Percentiles rank a stretch among this genome's conserved stretches.
Conservation (phyloP, 495 filamentous ascomycete species). For the Penicillium canescens region DNA sequence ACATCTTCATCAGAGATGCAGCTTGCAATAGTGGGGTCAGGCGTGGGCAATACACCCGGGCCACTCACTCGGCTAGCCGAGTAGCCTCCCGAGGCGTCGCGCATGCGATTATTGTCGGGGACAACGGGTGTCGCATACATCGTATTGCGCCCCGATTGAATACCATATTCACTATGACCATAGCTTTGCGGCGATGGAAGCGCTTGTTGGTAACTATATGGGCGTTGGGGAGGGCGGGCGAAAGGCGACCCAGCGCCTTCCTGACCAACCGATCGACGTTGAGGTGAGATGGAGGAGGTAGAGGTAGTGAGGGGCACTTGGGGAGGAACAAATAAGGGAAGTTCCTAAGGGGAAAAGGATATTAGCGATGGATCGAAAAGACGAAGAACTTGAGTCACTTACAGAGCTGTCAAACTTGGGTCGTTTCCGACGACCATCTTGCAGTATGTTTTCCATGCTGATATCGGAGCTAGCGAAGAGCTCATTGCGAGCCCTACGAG, state of each 20-base stretch:
- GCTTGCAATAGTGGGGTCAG: constrained; percentile 90
- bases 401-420: constrained; percentile 98
- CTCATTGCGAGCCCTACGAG: constrained; percentile 73
- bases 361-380: constrained; percentile 9
- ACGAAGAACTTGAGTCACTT: constrained; percentile 43
- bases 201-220: constrained; percentile 68
- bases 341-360: constrained; percentile 61
- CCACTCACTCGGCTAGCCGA: constrained; percentile 41
- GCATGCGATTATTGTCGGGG: constrained; percentile 65
- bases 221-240: constrained; percentile 67
- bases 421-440: constrained; percentile 91
- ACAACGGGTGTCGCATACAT: constrained; percentile 56
- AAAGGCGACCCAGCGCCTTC: constrained; percentile 67
- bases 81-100: constrained; percentile 45
- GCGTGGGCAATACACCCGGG: constrained; percentile 77
- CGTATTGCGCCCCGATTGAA: constrained; percentile 35
- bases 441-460: constrained; percentile 95
- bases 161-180: constrained; percentile 53
- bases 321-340: constrained; percentile 90
- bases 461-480: constrained; percentile 92
- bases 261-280: constrained; percentile 67
- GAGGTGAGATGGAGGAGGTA: constrained; percentile 88
- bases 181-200: constrained; percentile 80
- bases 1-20: constrained; percentile 98
- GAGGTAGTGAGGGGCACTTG: constrained; percentile 88